Percentiles rank a stretch among this genome's conserved stretches.
phyloP scores from a whole-genome alignment of 2,329 filamentous ascomycete species.

The Venturia asperata region DNA sequence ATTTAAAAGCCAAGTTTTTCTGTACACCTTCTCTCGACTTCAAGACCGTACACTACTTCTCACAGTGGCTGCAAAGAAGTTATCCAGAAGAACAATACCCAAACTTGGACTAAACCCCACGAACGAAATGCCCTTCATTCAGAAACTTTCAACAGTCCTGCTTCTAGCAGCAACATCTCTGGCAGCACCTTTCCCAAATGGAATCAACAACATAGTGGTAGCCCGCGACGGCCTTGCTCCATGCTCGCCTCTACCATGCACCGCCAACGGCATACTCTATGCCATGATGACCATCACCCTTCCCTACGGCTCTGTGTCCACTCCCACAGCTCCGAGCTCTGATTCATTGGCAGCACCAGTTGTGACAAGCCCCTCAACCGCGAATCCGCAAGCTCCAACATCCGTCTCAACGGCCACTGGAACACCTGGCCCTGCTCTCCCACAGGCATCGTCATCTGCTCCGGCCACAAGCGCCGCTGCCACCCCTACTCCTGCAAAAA shows the following conservation, averaged over 20 bases:
- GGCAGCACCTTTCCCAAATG: background rate
- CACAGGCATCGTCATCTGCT: background rate
- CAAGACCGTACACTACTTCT: background rate
- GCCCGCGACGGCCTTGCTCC: background rate
- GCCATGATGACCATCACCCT: background rate
- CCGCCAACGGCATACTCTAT: background rate
- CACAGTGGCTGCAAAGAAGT: background rate
- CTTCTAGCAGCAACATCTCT: conserved; percentile 1
- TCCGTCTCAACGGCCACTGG: background rate
- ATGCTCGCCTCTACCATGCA: background rate
- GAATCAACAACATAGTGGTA: background rate
- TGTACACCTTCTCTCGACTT: background rate
- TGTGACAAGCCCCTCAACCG: background rate
- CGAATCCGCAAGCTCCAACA: background rate
- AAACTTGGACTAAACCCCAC: background rate
- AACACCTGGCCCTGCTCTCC: background rate
- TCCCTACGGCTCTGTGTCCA: background rate
- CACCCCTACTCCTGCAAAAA: conserved; percentile 4
- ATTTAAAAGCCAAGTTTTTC: background rate
- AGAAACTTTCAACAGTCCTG: background rate
- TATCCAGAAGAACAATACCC: background rate
- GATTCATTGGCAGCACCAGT: background rate
- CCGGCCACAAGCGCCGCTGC: background rate
- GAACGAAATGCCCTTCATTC: background rate
- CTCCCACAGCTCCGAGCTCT: background rate